Conservation (phyloP, 2,329 filamentous ascomycete species). For the Penicillium paneum region DNA sequence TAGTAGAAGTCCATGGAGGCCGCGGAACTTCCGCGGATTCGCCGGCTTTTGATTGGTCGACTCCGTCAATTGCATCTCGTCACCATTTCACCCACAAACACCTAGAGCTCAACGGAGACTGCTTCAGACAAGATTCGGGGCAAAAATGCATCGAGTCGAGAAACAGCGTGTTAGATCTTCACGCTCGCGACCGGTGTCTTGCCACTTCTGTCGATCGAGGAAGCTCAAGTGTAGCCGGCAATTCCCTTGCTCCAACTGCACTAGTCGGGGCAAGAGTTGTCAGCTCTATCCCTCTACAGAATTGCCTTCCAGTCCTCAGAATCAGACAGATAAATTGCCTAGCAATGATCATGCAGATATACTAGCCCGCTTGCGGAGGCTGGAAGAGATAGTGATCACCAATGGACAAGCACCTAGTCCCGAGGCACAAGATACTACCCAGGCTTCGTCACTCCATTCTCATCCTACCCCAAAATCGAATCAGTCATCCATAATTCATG, state of each 20-base stretch:
- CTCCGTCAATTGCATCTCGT: background rate
- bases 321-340: background rate
- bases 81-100: background rate
- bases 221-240: conserved; percentile 54
- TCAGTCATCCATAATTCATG: background rate
- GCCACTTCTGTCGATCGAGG: conserved; percentile 34
- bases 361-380: conserved; percentile 10
- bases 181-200: conserved; percentile 33
- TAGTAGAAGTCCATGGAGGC: background rate
- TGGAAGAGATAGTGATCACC: conserved; percentile 19
- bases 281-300: conserved; percentile 10
- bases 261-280: conserved; percentile 29
- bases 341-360: conserved; percentile 9
- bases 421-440: background rate
- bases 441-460: conserved; percentile 1
- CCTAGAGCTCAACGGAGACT: background rate
- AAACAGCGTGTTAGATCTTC: conserved; percentile 5
- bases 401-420: background rate
- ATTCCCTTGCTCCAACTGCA: conserved; percentile 50
- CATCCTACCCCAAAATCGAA: background rate
- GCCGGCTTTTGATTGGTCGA: conserved; percentile 11
- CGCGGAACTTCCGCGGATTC: conserved; percentile 18
- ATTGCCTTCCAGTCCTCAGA: background rate
- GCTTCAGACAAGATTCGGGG: background rate
- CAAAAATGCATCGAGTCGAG: conserved; percentile 13